These are phyloP conservation scores for Clitopilus hobsonii DNA, from an alignment of 768 basidiomycete species.

Conservation along the genomic window DNA sequence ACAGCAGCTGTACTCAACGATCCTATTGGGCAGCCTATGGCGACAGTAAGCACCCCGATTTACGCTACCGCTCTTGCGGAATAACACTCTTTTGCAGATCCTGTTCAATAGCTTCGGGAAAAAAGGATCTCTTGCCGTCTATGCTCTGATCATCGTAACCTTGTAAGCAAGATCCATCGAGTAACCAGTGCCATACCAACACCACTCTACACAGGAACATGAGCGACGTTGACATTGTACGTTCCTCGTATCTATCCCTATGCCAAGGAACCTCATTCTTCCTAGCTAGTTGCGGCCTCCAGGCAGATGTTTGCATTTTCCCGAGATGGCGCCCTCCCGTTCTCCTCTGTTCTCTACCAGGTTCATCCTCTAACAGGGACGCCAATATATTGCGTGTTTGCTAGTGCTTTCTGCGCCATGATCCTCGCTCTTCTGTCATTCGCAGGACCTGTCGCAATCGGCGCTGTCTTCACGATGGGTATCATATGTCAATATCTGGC, in stretches of 20 bases:
- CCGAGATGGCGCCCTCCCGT: conserved; percentile 48
- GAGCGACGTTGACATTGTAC: background rate
- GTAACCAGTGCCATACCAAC: background rate
- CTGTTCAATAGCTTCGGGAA: conserved; percentile 45
- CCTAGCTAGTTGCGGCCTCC: background rate
- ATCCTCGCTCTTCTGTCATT: conserved; percentile 50
- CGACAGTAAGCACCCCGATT: conserved; percentile 16
- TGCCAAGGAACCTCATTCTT: background rate
- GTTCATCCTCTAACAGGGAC: conserved; percentile 48
- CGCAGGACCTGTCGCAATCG: conserved; percentile 51
- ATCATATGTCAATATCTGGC: conserved; percentile 32
- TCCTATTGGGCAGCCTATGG: conserved; percentile 47
- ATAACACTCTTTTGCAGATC: conserved; percentile 21
- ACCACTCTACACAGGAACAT: background rate
- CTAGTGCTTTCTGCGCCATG: conserved; percentile 29
- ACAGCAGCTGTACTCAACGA: conserved; percentile 35
- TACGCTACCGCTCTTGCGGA: background rate
- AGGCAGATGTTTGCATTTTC: conserved; percentile 21
- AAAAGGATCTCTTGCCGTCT: conserved; percentile 30
- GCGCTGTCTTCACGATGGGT: conserved; percentile 51
- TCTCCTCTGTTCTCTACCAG: conserved; percentile 49
- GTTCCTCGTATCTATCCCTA: background rate
- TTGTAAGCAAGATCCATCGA: conserved; percentile 23
- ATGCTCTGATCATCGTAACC: conserved; percentile 32
- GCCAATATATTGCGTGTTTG: conserved; percentile 60